Evolutionary conservation across 257 asterid genomes (phyloP), one percentile per base, ranked within the genome.

Genomic region (Rubia yunnanensis): DNA sequence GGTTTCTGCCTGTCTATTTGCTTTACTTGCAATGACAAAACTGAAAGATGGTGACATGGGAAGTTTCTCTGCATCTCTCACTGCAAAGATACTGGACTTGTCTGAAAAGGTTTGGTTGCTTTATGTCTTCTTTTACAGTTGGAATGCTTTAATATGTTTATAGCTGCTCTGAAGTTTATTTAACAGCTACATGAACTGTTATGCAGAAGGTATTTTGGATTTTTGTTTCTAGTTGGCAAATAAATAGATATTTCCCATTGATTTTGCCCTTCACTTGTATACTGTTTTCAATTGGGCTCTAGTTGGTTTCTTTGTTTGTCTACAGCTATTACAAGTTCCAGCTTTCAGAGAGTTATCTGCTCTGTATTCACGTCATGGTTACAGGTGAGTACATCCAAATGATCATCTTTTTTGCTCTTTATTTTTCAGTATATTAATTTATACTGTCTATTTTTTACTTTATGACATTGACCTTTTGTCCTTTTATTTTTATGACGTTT

Each of bases 1-100:
- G 99, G 81, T 85, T 65, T 84, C 96, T 73, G 78, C 88, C 76
- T 71, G 84, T 74, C 79, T 83, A 77, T 81, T 85, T 82, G 79
- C 72, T 70, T 92, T 88, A 68, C 88, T 81, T 60, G 76, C 72
- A n/a, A 88, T 90, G 91, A 68, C 71, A 72, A 94, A 86, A 78
- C 75, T 88, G 72, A 81, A 82, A 68, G 65, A 59, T 61, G 88
- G 91, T 4, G 87, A 84, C 67, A 74, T 66, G 55, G 95, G 97
- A 69, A 86, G 92, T 75, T 74, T 90, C 71, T 90, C 99, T 30
- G 79, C 88, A 66, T 77, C 86, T 54, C 82, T 94, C 5, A 74
- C 77, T 56, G 95, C 79, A 73, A 83, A 78, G 82, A 78, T 84
- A 52, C 63, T 49, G 68, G 30, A 70, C 5, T 67, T 94, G 81